These are phyloP conservation scores for Ramaria sp. DNA, from an alignment of 768 basidiomycete genomes.

Conservation along the genomic window DNA sequence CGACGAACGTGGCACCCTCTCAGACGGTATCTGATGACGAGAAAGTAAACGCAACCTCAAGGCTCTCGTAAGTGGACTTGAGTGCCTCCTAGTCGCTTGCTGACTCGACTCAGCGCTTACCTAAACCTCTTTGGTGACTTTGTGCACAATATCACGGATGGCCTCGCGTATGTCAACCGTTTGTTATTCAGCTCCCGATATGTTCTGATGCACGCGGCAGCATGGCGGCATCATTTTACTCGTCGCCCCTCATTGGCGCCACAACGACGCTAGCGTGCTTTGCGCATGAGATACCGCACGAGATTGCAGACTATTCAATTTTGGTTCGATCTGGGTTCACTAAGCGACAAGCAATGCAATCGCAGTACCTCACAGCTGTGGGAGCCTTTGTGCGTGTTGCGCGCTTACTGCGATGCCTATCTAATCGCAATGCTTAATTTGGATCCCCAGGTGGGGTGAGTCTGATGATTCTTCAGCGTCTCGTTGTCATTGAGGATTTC, in stretches of 20 bases:
- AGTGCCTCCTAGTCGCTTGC: neutral
- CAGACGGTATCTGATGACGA: constrained; percentile 14
- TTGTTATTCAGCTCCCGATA: neutral
- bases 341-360: constrained; percentile 87
- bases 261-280: constrained; percentile 94
- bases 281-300: constrained; percentile 91
- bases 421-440: neutral
- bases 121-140: constrained; percentile 91
- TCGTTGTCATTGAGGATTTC: neutral
- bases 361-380: constrained; percentile 84
- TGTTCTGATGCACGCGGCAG: constrained; percentile 26
- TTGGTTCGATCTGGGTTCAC: constrained; percentile 83
- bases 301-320: constrained; percentile 97
- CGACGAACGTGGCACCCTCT: neutral
- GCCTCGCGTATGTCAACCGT: constrained; percentile 63
- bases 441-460: constrained; percentile 24
- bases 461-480: neutral
- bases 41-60: constrained; percentile 47
- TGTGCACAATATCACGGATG: constrained; percentile 95
- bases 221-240: constrained; percentile 95
- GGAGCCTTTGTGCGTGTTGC: constrained; percentile 73
- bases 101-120: constrained; percentile 39
- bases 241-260: constrained; percentile 86
- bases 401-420: constrained; percentile 13
- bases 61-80: constrained; percentile 40